These are phyloP conservation scores for Physcomitrellopsis africana DNA, from an alignment of 225 moss, liverwort and hornwort species.

Conservation along the genomic window DNA sequence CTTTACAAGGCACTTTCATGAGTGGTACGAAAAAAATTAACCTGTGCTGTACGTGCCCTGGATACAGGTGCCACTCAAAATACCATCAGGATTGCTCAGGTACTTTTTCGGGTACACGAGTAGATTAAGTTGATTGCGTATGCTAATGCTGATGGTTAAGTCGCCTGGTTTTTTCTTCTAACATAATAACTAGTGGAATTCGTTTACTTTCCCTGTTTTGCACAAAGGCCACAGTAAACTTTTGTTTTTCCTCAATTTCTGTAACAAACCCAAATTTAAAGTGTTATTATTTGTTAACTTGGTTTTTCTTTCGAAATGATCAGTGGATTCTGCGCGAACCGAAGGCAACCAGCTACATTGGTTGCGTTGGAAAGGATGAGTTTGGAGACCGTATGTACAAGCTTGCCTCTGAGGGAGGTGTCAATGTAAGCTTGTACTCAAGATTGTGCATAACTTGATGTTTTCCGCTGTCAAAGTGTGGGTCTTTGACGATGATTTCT, in stretches of 20 bases:
- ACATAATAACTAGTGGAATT: background rate
- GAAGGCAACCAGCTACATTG: slow-evolving; percentile 87
- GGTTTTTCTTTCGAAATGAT: background rate
- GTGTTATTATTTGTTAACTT: no score
- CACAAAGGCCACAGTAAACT: background rate
- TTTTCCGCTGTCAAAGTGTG: background rate
- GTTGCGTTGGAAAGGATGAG: slow-evolving; percentile 93
- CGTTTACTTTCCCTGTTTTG: background rate
- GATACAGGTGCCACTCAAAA: slow-evolving; percentile 81
- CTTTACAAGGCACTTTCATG: background rate
- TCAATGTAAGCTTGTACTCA: slow-evolving; percentile 57
- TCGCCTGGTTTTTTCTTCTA: background rate
- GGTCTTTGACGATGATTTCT: background rate
- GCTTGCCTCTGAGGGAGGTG: slow-evolving; percentile 74
- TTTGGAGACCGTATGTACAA: slow-evolving; percentile 82
- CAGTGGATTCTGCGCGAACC: slow-evolving; percentile 91
- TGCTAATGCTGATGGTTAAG: background rate
- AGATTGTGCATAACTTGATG: background rate
- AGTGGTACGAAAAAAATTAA: background rate
- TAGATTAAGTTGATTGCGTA: background rate
- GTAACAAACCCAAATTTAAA: no score
- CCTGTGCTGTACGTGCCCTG: background rate
- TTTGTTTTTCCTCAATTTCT: background rate
- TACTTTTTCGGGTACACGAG: background rate
- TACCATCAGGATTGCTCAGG: slow-evolving; percentile 79